Evolutionary conservation across 2,329 filamentous ascomycete genomes (phyloP), one percentile per base, ranked within the genome.

Genomic region (Didymella keratinophila): DNA sequence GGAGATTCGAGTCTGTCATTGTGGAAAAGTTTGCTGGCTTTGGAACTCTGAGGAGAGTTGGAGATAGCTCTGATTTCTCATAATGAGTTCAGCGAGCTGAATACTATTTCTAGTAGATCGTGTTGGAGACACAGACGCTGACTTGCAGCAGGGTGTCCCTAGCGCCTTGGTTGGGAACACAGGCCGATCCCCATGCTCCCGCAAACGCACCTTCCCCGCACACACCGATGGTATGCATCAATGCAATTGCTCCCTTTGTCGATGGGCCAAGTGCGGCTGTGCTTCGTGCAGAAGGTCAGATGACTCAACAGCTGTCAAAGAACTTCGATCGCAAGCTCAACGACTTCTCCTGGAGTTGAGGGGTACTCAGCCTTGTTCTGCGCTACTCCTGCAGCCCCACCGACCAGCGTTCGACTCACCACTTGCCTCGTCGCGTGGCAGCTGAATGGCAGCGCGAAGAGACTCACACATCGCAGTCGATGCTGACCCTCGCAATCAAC

Each of bases 1-100:
- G n/a, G 27, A 37, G 16, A 1, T 36, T 23, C 10, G 58, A 32
- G 32, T 53, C 44, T 20, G 39, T 36, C 58, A 60, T 60, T 18
- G 36, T 39, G 18, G 11, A 11, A 4, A 20, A 9, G 1, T 39
- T 3, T 39, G n/a, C 12, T 10, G 36, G 12, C 20, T 2, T 50
- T 53, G 30, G 18, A 21, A 8, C 2, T 5, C 23, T 20, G 10
- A 8, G 4, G 44, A 25, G 23, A 25, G 4, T 32, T 14, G 16
- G n/a, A 39, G 23, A 21, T 10, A 5, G 12, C 12, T 5, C 4
- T n/a, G 16, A 11, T 5, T n/a, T 36, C 16, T n/a, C n/a, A 36
- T 36, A 30, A 25, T 20, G 43, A 14, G 18, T 16, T 14, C 20
- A 34, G 25, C 27, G 43, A 54, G 43, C 34, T 42, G 34, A 36